A percentile compares a stretch with the other conserved stretches of the same genome.
These are phyloP conservation scores for Leucoagaricus sp. DNA, from an alignment of 1,284 basidiomycete genomes.

Conservation along the genomic window DNA sequence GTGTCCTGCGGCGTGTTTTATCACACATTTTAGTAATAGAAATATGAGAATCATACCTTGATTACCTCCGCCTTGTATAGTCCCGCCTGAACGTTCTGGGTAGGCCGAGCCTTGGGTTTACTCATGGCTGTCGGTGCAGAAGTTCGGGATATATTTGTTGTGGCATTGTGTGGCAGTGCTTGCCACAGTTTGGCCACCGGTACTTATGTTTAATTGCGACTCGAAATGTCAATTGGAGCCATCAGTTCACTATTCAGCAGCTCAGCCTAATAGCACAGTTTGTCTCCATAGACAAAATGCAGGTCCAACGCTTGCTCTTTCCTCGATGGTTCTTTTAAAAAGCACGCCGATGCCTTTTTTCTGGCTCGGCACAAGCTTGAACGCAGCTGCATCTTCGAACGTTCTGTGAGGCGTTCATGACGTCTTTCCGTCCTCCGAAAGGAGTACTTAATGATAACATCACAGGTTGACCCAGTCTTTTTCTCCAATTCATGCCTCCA, in stretches of 20 bases:
- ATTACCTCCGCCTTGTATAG: conserved; percentile 68
- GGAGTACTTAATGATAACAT: neutral
- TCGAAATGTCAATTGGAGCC: too few relatives aligned
- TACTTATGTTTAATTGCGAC: neutral
- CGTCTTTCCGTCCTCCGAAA: neutral
- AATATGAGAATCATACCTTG: conserved; percentile 43
- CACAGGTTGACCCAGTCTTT: too few relatives aligned
- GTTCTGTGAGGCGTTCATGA: neutral
- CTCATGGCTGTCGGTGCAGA: conserved; percentile 35
- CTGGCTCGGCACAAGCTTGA: too few relatives aligned
- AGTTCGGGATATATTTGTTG: neutral
- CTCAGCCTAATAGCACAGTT: too few relatives aligned
- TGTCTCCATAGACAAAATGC: too few relatives aligned
- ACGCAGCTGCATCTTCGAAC: neutral
- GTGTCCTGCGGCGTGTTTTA: conserved; percentile 71
- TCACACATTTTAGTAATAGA: neutral
- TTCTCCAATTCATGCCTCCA: too few relatives aligned
- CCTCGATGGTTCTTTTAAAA: too few relatives aligned
- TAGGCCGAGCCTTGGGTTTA: conserved; percentile 48
- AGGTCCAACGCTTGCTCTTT: too few relatives aligned
- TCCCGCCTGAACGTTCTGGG: conserved; percentile 52
- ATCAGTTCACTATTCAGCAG: too few relatives aligned
- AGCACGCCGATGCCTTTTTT: too few relatives aligned
- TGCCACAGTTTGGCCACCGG: neutral
- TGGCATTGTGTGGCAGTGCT: conserved; percentile 8